Evolutionary conservation across 2,329 filamentous ascomycete genomes (phyloP), one percentile per base, ranked within the genome.

Genomic region (Colletotrichum viniferum): DNA sequence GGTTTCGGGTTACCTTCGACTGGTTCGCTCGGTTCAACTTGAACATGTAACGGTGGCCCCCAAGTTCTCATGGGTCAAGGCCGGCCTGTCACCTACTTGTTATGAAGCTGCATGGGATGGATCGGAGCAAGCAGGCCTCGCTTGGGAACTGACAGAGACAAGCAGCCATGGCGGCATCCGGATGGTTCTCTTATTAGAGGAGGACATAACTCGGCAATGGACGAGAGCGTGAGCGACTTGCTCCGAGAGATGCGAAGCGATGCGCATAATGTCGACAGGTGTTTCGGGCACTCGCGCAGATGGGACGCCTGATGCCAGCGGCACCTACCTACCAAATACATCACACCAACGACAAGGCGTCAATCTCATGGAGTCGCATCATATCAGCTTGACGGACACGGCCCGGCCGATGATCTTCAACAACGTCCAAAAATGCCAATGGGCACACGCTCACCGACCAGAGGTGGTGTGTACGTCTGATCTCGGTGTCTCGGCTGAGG

Each of bases 401-500:
- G 69, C 43, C 63, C 69, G 63, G 34, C 24, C 58, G 63, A 60
- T 32, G 63, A 73, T 69, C 70, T 73, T 73, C 69, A 65, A 69
- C 73, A 43, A 66, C 69, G 32, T 52, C n/a, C 43, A 52, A 21
- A 52, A 0, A 52, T 52, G n/a, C 43, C 43, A 52, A 52, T 21
- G n/a, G n/a, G 43, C 43, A 58, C n/a, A 26, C 56, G 69, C 73
- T 73, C 69, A 73, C 73, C 70, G 69, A 76, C 34, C 69, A 68
- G 58, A 67, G 64, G 65, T 73, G 73, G 73, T 69, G 73, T 73
- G 73, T 14, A 73, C 28, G 69, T 73, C 43, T 76, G 69, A 58
- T 65, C 69, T 73, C 73, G 69, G 34, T 73, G 73, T 76, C 73
- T 76, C 69, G 73, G 73, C 58, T 76, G 58, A 63, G 69, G 28